Evolutionary conservation across 192 early-diverging fungal species (phyloP), one percentile per base, ranked within the genome.

Genomic region (Geranomyces michiganensis): DNA sequence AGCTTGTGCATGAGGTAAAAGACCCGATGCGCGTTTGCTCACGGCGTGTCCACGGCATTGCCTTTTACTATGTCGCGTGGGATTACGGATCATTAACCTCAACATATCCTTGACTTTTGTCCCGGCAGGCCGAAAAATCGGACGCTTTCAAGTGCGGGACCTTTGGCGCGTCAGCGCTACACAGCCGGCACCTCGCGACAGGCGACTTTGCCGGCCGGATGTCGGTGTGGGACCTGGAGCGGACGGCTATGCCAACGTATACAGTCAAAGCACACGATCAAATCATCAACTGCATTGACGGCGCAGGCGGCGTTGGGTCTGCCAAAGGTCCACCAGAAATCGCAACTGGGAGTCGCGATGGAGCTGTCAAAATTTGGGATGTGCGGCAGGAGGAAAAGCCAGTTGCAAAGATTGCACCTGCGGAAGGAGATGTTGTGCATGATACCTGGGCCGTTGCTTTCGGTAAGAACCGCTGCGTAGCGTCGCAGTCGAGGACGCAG

Each of bases 331-430:
- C 90, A 6, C 85, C 87, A 0, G 91, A 92, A 72, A 68, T 92
- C 44, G 88, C 82, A 1, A 92, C 91, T 2, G 91, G 87, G 1
- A 81, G 85, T 62, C 71, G 89, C 33, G 90, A 92, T 81, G 89
- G 89, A 5, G 58, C 67, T 4, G 88, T 92, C 33, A 92, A 92
- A 72, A 79, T 92, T 49, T 92, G 91, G 91, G 91, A 92, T 68
- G 72, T 78, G 17, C 55, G 91, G 67, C 87, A 91, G 70, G 75
- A 76, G 22, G 85, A 89, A 29, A 82, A 81, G 45, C 82, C 84
- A 14, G 88, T 91, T 0, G 86, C 88, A 1, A 80, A 70, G 21
- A 82, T 92, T 56, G 79, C 78, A 17, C 83, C 89, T 3, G 81
- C 72, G 14, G 67, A 80, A 62, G 78, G 75, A 8, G 76, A 80